phyloP scores from a whole-genome alignment of 768 basidiomycete genomes.

The Pulveroboletus sp. region DNA sequence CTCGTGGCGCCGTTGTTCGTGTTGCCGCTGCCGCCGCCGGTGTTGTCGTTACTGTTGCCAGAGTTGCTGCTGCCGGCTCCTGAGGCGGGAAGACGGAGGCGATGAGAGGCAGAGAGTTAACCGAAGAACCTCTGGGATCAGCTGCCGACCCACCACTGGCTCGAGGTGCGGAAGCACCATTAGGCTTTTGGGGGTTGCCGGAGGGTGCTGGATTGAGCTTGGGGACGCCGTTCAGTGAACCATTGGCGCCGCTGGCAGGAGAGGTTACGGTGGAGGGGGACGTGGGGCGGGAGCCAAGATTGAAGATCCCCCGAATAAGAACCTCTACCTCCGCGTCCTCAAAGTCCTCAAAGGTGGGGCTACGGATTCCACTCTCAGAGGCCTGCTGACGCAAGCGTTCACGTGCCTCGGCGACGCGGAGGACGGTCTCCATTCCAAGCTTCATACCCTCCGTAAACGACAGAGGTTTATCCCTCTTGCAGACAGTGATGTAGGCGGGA shows the following conservation, averaged over 20 bases:
- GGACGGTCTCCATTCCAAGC: slow-evolving; percentile 37
- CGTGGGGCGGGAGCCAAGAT: slow-evolving; percentile 23
- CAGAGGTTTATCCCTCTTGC: slow-evolving; percentile 34
- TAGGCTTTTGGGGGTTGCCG: slow-evolving; percentile 19
- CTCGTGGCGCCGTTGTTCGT: neutral
- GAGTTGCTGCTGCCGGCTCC: neutral
- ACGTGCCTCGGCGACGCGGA: slow-evolving; percentile 36
- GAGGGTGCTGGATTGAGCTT: slow-evolving; percentile 21
- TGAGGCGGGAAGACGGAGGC: slow-evolving; percentile 12
- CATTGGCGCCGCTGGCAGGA: slow-evolving; percentile 9
- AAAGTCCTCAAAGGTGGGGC: slow-evolving; percentile 31
- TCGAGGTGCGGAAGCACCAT: slow-evolving; percentile 17
- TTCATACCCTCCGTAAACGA: slow-evolving; percentile 37
- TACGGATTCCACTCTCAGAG: slow-evolving; percentile 29
- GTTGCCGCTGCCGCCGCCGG: neutral
- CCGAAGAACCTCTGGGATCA: slow-evolving; percentile 22
- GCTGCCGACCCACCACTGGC: slow-evolving; percentile 30
- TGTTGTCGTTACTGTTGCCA: neutral
- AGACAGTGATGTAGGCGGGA: slow-evolving; percentile 33
- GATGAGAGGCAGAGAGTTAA: slow-evolving; percentile 23
- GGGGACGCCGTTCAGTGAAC: slow-evolving; percentile 5
- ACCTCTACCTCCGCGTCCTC: slow-evolving; percentile 26
- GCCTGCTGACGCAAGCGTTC: slow-evolving; percentile 36
- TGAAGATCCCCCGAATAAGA: slow-evolving; percentile 27
- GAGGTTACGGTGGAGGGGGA: slow-evolving; percentile 17